Evolutionary conservation across 1,284 basidiomycete genomes (phyloP).

Genomic region (Pseudozyma pruni): DNA sequence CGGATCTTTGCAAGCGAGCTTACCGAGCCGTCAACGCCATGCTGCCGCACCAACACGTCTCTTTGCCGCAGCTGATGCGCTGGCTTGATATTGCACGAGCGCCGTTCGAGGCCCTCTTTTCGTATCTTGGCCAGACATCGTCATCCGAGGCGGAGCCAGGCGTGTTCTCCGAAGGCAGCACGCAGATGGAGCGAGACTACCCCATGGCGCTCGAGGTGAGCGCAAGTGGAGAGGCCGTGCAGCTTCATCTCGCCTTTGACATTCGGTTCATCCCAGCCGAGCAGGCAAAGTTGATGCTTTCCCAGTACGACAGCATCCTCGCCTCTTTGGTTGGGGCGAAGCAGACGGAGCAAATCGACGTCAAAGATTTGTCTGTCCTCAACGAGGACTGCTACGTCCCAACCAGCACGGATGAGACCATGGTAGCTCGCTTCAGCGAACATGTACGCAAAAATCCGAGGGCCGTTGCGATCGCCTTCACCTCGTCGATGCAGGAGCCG

Average conservation of each 20-base stretch:
- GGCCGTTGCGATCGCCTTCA: constrained; percentile 52
- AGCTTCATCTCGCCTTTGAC: constrained; percentile 46
- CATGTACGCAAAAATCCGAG: constrained; percentile 32
- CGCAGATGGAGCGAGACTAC: constrained; percentile 55
- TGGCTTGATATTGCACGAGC: constrained; percentile 31
- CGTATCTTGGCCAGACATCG: constrained; percentile 38
- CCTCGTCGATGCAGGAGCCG: constrained; percentile 24
- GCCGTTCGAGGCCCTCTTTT: constrained; percentile 60
- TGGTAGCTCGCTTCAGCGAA: constrained; percentile 44
- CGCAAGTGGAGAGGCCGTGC: constrained; percentile 27
- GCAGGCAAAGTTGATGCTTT: constrained; percentile 51
- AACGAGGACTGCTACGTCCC: constrained; percentile 45
- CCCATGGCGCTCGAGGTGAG: constrained; percentile 57
- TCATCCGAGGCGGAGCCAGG: neutral
- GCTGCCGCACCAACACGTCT: constrained; percentile 54
- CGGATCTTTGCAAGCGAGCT: constrained; percentile 14
- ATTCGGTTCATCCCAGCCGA: constrained; percentile 26
- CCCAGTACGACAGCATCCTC: constrained; percentile 44
- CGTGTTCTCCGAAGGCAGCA: constrained; percentile 18
- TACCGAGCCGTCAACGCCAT: constrained; percentile 34
- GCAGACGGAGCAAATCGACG: neutral
- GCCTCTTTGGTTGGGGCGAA: neutral
- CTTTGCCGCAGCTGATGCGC: constrained; percentile 52
- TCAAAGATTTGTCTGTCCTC: constrained; percentile 22
- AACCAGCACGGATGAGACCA: constrained; percentile 21